phyloP scores from a whole-genome alignment of 371 early-diverging fungal species.

The Mucor irregularis region DNA sequence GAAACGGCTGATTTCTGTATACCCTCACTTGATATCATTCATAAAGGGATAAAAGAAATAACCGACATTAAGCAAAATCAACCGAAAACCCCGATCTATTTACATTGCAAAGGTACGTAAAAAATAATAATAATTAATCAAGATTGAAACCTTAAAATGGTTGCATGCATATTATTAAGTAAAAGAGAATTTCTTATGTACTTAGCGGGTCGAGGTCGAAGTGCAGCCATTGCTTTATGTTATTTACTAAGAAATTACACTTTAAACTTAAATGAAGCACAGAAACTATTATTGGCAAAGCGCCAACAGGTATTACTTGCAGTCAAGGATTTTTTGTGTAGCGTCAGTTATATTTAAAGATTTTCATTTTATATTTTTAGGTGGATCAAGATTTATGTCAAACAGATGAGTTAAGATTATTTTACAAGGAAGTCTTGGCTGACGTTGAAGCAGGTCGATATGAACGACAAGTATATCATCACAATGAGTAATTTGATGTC shows the following conservation, averaged over 20 bases:
- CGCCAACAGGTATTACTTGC: slow-evolving; percentile 48
- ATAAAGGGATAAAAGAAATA: slow-evolving; percentile 27
- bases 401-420: slow-evolving; percentile 34
- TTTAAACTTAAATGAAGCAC: slow-evolving; percentile 30
- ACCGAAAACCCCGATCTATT: slow-evolving; percentile 25
- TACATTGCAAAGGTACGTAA: slow-evolving; percentile 48
- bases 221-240: slow-evolving; percentile 44
- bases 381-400: slow-evolving; percentile 41
- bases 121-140: too few species aligned
- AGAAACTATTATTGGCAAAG: slow-evolving; percentile 26
- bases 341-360: too few species aligned
- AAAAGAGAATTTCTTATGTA: background rate
- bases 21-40: slow-evolving; percentile 31
- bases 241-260: slow-evolving; percentile 39
- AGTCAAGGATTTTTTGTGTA: too few species aligned
- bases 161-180: too few species aligned
- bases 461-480: background rate
- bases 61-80: slow-evolving; percentile 11
- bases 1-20: slow-evolving; percentile 44
- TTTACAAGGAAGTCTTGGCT: slow-evolving; percentile 35
- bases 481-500: too few species aligned
- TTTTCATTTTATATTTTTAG: too few species aligned
- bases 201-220: slow-evolving; percentile 49
- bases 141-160: too few species aligned
- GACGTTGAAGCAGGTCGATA: slow-evolving; percentile 25